phyloP scores from a whole-genome alignment of 352 stramenopile species.

The Lagenidium giganteum region DNA sequence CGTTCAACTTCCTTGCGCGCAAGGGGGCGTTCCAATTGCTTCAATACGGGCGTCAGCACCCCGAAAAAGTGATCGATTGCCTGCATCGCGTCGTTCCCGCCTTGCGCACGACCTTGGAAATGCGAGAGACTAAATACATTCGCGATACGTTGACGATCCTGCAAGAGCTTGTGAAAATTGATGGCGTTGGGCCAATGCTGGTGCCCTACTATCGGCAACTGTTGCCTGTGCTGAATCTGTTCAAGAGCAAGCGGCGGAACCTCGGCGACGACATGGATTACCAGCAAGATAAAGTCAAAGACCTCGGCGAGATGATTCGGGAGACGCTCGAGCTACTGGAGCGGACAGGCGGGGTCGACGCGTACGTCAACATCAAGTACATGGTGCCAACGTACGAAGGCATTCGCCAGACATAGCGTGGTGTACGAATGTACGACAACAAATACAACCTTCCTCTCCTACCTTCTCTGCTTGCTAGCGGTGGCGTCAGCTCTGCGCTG shows the following conservation, averaged over 20 bases:
- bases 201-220: slow-evolving; percentile 92
- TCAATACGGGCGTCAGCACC: slow-evolving; percentile 49
- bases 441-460: no score
- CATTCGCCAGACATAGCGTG: no score
- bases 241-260: slow-evolving; percentile 88
- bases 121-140: slow-evolving; percentile 42
- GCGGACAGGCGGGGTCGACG: slow-evolving; percentile 75
- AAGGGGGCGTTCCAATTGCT: slow-evolving; percentile 83
- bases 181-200: slow-evolving; percentile 76
- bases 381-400: slow-evolving; percentile 95
- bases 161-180: slow-evolving; percentile 41
- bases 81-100: slow-evolving; percentile 65
- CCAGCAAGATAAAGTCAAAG: slow-evolving; percentile 66
- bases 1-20: slow-evolving; percentile 74
- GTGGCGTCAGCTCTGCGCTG: no score
- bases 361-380: slow-evolving; percentile 96
- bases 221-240: slow-evolving; percentile 88
- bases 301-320: slow-evolving; percentile 82
- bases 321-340: slow-evolving; percentile 89
- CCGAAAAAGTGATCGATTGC: slow-evolving; percentile 57
- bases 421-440: no score
- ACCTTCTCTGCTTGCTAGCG: no score
- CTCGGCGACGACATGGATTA: slow-evolving; percentile 91
- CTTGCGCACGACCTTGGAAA: slow-evolving; percentile 69
- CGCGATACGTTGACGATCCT: slow-evolving; percentile 49